phyloP scores from a whole-genome alignment of 2,329 filamentous ascomycete genomes.

The Pseudohalonectria lignicola region DNA sequence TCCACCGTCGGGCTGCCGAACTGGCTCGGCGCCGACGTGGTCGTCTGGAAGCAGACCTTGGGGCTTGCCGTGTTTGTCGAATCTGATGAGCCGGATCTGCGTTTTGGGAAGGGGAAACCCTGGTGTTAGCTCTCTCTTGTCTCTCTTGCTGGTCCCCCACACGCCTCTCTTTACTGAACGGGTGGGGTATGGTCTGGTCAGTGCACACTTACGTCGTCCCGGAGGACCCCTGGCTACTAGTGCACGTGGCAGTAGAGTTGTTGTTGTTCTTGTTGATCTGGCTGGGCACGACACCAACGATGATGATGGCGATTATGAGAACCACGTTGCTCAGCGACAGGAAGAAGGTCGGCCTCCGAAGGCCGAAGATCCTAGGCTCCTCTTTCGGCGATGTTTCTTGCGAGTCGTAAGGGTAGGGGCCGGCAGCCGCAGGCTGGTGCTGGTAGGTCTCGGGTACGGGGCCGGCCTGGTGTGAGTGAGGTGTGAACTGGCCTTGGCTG shows the following conservation, averaged over 20 bases:
- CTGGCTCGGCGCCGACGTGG: not conserved
- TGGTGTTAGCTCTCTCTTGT: not conserved
- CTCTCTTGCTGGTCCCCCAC: not conserved
- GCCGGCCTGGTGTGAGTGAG: no score
- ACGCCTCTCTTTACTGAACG: not conserved
- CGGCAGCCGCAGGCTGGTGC: not conserved
- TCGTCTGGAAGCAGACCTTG: conserved; percentile 6
- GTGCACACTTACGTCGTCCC: no score
- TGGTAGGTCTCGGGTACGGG: not conserved
- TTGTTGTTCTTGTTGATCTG: not conserved
- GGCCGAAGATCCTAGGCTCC: not conserved
- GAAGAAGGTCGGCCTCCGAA: not conserved
- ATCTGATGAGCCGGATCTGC: not conserved
- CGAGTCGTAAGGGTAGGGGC: not conserved
- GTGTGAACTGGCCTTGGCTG: not conserved
- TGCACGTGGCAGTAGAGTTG: not conserved
- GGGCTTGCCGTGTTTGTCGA: not conserved
- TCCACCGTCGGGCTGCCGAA: not conserved
- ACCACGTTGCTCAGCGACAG: not conserved
- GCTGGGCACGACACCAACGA: not conserved
- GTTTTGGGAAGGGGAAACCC: not conserved
- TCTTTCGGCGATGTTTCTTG: not conserved
- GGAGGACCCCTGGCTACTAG: not conserved
- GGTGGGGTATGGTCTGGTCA: not conserved
- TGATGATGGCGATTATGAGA: not conserved